A percentile compares a stretch with the other conserved stretches of the same genome.
Conservation (phyloP, 768 basidiomycete genomes). For the Royoungia palumana region DNA sequence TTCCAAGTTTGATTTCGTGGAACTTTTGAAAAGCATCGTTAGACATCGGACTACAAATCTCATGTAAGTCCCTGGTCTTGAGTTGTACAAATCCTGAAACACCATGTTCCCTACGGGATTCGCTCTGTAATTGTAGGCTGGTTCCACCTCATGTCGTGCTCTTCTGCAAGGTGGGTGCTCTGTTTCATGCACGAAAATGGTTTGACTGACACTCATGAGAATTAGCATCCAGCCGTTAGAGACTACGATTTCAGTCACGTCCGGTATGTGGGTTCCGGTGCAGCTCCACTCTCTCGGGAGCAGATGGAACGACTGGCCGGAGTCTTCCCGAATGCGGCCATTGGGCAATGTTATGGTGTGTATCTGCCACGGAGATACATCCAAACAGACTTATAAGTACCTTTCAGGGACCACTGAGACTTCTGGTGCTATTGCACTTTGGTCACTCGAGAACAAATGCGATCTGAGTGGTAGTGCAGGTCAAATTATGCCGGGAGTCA, state of each 20-base stretch:
- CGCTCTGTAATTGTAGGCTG: conserved; percentile 20
- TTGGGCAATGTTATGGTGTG: conserved; percentile 48
- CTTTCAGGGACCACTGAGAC: conserved; percentile 61
- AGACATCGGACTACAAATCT: conserved; percentile 47
- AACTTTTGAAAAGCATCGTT: conserved; percentile 45
- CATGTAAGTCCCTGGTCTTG: conserved; percentile 22
- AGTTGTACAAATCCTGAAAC: conserved; percentile 1
- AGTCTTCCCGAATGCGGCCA: conserved; percentile 45
- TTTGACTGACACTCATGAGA: neutral
- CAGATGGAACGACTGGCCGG: conserved; percentile 44
- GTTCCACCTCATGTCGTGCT: conserved; percentile 50
- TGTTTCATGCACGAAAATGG: neutral
- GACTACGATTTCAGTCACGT: conserved; percentile 40
- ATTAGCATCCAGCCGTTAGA: conserved; percentile 38
- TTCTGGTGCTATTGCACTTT: no score
- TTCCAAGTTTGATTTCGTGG: conserved; percentile 42
- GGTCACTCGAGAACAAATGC: no score
- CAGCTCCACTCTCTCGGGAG: conserved; percentile 55
- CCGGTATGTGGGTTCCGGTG: conserved; percentile 41
- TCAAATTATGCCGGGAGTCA: conserved; percentile 53
- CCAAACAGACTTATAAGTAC: neutral
- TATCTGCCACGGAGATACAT: neutral
- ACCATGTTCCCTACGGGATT: no score
- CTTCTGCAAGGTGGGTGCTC: conserved; percentile 43
- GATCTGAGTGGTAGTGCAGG: conserved; percentile 58